Evolutionary conservation across 73 alveolate genomes (phyloP).

Genomic region (Effrenium voratum): DNA sequence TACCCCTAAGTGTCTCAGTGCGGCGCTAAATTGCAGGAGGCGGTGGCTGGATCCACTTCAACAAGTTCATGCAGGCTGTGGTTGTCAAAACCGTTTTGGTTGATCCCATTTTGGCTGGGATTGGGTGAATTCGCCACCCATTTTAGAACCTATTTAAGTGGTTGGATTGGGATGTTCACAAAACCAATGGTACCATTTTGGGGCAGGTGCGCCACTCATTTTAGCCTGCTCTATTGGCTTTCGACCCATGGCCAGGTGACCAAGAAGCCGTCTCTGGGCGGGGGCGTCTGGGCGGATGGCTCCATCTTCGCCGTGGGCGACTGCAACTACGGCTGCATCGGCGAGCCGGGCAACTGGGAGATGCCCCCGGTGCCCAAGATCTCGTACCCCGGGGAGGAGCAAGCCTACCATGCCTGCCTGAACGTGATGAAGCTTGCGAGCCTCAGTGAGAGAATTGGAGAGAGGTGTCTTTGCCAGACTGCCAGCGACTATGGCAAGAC

Average conservation of each 20-base stretch:
- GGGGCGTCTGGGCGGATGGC: constrained; percentile 91
- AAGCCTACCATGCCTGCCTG: constrained; percentile 83
- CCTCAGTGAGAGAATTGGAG: neutral
- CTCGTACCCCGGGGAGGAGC: constrained; percentile 93
- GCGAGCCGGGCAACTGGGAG: constrained; percentile 84
- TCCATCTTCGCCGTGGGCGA: constrained; percentile 83
- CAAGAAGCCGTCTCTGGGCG: constrained; percentile 81
- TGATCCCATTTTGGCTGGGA: no score
- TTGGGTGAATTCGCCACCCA: no score
- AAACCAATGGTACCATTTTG: no score
- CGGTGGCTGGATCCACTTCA: constrained; percentile 93
- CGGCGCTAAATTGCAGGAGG: no score
- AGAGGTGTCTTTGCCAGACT: neutral
- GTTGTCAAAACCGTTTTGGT: no score
- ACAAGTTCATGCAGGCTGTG: constrained; percentile 75
- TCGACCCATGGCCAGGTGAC: no score
- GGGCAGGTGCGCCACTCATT: no score
- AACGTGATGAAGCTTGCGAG: constrained; percentile 62
- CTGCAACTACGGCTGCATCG: constrained; percentile 93
- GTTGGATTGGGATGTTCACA: no score
- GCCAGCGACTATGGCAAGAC: no score
- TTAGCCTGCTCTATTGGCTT: no score
- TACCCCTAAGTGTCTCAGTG: no score
- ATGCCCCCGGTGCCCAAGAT: constrained; percentile 91
- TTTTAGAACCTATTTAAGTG: no score